phyloP scores from a whole-genome alignment of 2,329 filamentous ascomycete species.

The Chrysoporthe cubensis region DNA sequence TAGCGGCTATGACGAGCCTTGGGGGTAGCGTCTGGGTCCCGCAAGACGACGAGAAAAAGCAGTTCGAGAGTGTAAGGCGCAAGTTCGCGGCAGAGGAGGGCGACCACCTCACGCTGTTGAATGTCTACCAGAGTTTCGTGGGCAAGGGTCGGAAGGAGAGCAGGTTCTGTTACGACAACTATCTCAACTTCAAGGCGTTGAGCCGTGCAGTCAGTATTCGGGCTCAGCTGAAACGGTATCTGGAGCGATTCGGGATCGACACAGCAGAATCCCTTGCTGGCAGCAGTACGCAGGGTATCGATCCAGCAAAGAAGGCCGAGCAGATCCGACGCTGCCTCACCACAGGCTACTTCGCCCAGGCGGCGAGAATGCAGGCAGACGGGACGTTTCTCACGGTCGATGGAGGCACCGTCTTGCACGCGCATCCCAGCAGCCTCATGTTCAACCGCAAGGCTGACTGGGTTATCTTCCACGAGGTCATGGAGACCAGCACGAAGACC shows the following conservation, averaged over 20 bases:
- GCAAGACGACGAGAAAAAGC: constrained; percentile 76
- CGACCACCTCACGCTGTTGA: constrained; percentile 89
- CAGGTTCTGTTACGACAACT: constrained; percentile 85
- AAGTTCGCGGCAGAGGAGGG: constrained; percentile 93
- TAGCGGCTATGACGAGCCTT: constrained; percentile 91
- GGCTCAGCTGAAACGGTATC: constrained; percentile 81
- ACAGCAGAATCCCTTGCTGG: constrained; percentile 64
- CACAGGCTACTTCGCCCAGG: constrained; percentile 89
- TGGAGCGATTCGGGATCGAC: constrained; percentile 80
- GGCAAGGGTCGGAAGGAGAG: constrained; percentile 81
- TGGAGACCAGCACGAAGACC: constrained; percentile 86
- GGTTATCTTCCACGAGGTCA: constrained; percentile 93
- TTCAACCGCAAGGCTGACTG: constrained; percentile 97
- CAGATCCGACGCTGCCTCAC: constrained; percentile 84
- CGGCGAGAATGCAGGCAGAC: constrained; percentile 90
- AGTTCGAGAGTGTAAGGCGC: constrained; percentile 72
- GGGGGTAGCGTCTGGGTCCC: constrained; percentile 84
- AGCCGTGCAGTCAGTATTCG: constrained; percentile 82
- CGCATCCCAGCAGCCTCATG: constrained; percentile 90
- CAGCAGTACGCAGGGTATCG: constrained; percentile 33
- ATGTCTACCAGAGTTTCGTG: constrained; percentile 89
- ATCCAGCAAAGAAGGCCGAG: constrained; percentile 57
- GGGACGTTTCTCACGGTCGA: constrained; percentile 87
- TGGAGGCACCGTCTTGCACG: constrained; percentile 76
- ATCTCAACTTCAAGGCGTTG: constrained; percentile 85